Evolutionary conservation across 2,329 filamentous ascomycete species (phyloP), one percentile per base, ranked within the genome.

Genomic region (Chalaropsis thielavioides): DNA sequence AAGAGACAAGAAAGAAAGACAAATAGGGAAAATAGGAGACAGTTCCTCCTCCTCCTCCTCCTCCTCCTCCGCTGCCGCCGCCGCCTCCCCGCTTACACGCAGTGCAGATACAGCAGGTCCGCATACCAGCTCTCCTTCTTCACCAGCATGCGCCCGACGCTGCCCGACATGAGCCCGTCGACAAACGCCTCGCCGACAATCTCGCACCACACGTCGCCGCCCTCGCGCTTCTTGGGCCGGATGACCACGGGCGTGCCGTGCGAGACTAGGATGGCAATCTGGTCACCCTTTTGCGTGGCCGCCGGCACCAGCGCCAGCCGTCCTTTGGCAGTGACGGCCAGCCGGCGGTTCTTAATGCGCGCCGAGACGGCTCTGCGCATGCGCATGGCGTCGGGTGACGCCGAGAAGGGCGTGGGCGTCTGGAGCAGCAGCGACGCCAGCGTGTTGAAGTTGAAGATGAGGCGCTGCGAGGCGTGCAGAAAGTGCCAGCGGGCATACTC

Each of bases 161-260:
- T 46, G 13, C 59, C 65, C 15, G 35, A 46, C 65, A 67, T 67
- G n/a, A 67, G 44, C 1, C 61, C 65, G 40, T 67, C 65, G 2
- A 67, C 62, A 60, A 67, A 67, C 19, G 65, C 65, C 65, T 67
- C 65, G 11, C 62, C 65, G 24, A 67, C 41, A 64, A 64, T 58
- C 59, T 67, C 62, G 44, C 65, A 67, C 62, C 65, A 64, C 41
- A 64, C 35, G 54, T 67, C 65, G 11, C 58, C 46, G 24, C 44
- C 62, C 15, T 64, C 59, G 5, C 31, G 22, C 3, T 24, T 44
- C 49, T 64, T 64, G 17, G 65, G 65, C 19, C 62, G 44, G 1
- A 67, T n/a, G 41, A 67, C 54, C 3, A 67, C 38, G 17, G 65
- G 65, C 17, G 65, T 67, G 11, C 65, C 65, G 27, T 67, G 62